Evolutionary conservation across 306 rosid genomes (phyloP), one percentile per base, ranked within the genome.

Genomic region (Vigna nakashimae): DNA sequence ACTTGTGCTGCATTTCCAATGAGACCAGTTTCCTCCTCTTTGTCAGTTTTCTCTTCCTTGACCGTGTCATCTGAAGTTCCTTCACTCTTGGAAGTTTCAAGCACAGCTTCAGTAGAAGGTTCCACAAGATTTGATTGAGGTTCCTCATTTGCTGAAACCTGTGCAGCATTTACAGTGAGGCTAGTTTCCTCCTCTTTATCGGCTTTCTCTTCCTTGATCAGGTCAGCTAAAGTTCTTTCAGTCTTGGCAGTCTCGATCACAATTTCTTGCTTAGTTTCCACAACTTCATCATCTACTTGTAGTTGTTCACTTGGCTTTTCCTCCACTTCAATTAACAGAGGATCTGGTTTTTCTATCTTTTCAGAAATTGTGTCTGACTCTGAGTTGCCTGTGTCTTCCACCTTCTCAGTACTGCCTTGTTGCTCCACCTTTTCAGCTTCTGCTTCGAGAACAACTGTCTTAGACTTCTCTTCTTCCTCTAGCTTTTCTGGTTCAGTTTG

Each of bases 271-370:
- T 87, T 58, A 14, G 71, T 73, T 60, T 82, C 87, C 65, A 24
- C 80, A 28, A 75, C 88, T 73, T 88, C 78, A 49, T 65, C 69
- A 49, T 49, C 22, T 55, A 64, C 66, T 74, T 82, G 65, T 30
- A 66, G 36, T 50, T 9, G 62, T 49, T 88, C 86, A 70, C 46
- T 65, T 64, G 82, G 58, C 17, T 63, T 79, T 70, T 78, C 84
- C 65, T 36, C 84, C 66, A 69, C 81, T 67, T 76, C 78, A 78
- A n/a, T 68, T 20, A 65, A 53, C 53, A 53, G 26, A 28, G 46
- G 24, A 32, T 76, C 64, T 51, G 68, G n/a, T 67, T 77, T 80
- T 64, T 80, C 88, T 67, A 18, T 67, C 32, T 42, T 32, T 60
- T 9, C 82, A 53, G 22, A 69, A 60, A 60, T 71, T 70, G 72